Conservation (phyloP, 1,284 basidiomycete genomes). For the Cystobasidiaceae sp. region DNA sequence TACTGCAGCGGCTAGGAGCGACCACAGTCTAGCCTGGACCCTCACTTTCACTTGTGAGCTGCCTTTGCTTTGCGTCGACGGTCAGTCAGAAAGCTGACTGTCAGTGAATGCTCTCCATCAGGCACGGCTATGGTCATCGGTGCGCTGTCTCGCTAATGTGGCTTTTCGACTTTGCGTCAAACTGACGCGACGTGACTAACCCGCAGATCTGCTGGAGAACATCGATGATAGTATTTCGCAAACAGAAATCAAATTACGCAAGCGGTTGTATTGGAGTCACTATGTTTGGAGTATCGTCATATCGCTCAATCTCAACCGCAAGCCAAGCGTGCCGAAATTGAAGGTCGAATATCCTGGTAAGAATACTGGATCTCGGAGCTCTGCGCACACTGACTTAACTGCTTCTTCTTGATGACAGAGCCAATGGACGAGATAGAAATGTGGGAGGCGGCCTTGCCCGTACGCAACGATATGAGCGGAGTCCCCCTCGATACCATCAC, state of each 20-base stretch:
- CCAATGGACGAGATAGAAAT: neutral
- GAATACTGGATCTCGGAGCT: neutral
- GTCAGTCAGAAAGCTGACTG: neutral
- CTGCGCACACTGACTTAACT: no score
- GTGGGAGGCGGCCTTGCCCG: conserved; percentile 4
- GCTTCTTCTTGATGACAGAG: neutral
- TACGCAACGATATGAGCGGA: neutral
- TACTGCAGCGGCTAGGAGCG: conserved; percentile 9
- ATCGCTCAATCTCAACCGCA: neutral
- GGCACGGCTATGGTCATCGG: conserved; percentile 12
- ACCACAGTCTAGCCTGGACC: conserved; percentile 22
- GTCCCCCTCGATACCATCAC: neutral
- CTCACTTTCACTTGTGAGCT: conserved; percentile 6
- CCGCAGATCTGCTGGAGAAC: conserved; percentile 18
- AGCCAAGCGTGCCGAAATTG: conserved; percentile 11
- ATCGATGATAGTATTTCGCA: neutral
- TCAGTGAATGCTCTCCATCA: neutral
- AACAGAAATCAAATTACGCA: neutral
- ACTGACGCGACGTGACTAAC: neutral
- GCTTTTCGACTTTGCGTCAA: neutral
- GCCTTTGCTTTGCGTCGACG: neutral
- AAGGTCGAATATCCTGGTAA: conserved; percentile 3
- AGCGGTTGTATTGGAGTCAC: conserved; percentile 11
- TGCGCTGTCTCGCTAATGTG: neutral
- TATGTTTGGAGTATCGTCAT: conserved; percentile 14